Evolutionary conservation across 495 filamentous ascomycete genomes (phyloP).

Genomic region (Penicillium angulare): DNA sequence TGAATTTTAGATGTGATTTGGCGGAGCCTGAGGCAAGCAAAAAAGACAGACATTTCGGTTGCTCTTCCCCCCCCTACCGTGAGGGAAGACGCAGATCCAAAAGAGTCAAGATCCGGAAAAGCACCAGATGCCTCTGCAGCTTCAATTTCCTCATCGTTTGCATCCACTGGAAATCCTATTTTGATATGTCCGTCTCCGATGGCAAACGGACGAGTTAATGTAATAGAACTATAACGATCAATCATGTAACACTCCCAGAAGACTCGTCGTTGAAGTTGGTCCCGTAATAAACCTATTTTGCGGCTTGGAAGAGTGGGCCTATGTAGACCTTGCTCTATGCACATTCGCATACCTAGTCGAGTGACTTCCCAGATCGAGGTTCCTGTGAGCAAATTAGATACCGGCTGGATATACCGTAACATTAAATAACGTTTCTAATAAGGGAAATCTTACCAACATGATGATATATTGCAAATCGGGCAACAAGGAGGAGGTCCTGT

Average conservation of each 20-base stretch:
- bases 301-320: neutral
- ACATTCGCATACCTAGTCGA: constrained; percentile 25
- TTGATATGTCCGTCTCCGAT: constrained; percentile 22
- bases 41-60: constrained; percentile 27
- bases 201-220: constrained; percentile 23
- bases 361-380: constrained; percentile 32
- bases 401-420: neutral
- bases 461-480: constrained; percentile 30
- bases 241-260: constrained; percentile 36
- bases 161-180: constrained; percentile 24
- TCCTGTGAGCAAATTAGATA: neutral
- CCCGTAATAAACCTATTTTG: constrained; percentile 10
- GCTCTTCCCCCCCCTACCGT: neutral
- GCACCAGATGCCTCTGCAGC: constrained; percentile 21
- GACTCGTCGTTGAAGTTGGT: constrained; percentile 26
- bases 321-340: constrained; percentile 27
- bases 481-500: constrained; percentile 27
- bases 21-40: constrained; percentile 20
- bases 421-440: too few species aligned
- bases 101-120: constrained; percentile 18
- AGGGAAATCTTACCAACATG: constrained; percentile 20
- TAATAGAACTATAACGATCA: constrained; percentile 30
- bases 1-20: constrained; percentile 29
- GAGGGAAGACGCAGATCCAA: constrained; percentile 5
- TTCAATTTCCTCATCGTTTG: constrained; percentile 28